These are phyloP conservation scores for Bipolaris victoriae DNA, from an alignment of 2,329 filamentous ascomycete genomes.

Conservation along the genomic window DNA sequence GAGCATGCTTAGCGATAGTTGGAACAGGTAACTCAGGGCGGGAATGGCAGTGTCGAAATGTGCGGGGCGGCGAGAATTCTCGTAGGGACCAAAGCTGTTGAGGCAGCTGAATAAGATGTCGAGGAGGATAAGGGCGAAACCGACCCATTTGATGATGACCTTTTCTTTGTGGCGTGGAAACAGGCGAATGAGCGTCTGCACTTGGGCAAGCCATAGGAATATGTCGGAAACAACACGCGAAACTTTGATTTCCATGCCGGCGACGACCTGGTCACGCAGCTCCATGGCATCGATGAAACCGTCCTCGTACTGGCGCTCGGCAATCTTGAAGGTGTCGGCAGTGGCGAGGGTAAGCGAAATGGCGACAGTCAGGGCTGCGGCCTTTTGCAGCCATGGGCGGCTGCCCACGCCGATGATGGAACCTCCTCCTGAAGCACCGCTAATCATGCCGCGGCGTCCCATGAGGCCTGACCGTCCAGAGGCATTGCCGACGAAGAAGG, in stretches of 20 bases:
- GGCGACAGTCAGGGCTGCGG: constrained; percentile 67
- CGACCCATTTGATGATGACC: constrained; percentile 98
- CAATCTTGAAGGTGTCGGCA: constrained; percentile 85
- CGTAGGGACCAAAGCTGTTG: constrained; percentile 74
- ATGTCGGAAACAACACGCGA: constrained; percentile 94
- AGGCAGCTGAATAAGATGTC: constrained; percentile 90
- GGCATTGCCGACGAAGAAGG: constrained; percentile 82
- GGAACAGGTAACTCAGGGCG: constrained; percentile 88
- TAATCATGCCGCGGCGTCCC: constrained; percentile 82
- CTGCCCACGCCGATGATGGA: constrained; percentile 85
- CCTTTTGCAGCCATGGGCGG: constrained; percentile 86
- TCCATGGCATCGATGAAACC: constrained; percentile 80
- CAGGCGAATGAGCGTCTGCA: constrained; percentile 92
- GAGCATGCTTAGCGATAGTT: constrained; percentile 81
- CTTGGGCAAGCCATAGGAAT: constrained; percentile 96
- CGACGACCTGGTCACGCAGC: constrained; percentile 79
- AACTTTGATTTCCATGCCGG: constrained; percentile 83
- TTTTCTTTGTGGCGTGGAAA: constrained; percentile 98
- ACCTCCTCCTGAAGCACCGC: constrained; percentile 67
- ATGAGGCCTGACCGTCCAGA: constrained; percentile 73
- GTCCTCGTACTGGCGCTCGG: constrained; percentile 77
- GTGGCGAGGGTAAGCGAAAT: constrained; percentile 94
- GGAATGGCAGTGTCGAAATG: constrained; percentile 90
- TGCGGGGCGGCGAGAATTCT: constrained; percentile 66
- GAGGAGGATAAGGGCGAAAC: constrained; percentile 88